Conservation (phyloP, 2,329 filamentous ascomycete genomes). For the Aureobasidium musti region DNA sequence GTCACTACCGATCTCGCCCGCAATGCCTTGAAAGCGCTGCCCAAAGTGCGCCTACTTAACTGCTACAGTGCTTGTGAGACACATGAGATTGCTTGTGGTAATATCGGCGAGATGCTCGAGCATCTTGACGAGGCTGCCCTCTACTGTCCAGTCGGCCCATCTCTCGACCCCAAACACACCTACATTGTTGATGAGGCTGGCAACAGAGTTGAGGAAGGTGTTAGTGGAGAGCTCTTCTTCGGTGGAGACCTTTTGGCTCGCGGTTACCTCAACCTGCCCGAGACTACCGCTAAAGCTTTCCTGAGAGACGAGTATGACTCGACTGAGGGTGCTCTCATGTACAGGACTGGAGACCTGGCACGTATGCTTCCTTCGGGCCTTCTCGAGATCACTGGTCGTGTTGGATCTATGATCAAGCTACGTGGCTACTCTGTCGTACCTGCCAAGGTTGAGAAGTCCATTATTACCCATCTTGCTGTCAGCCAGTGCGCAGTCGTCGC, state of each 20-base stretch:
- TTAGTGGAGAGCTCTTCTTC: slow-evolving; percentile 71
- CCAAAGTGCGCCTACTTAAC: slow-evolving; percentile 70
- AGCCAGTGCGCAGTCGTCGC: slow-evolving; percentile 70
- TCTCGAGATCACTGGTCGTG: slow-evolving; percentile 73
- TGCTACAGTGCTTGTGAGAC: slow-evolving; percentile 83
- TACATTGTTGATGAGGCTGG: slow-evolving; percentile 73
- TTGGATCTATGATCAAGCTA: slow-evolving; percentile 79
- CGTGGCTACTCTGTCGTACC: slow-evolving; percentile 77
- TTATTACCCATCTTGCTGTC: slow-evolving; percentile 69
- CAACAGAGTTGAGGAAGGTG: slow-evolving; percentile 62
- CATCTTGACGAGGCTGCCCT: slow-evolving; percentile 59
- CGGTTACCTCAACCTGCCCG: slow-evolving; percentile 77
- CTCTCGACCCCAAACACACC: slow-evolving; percentile 66
- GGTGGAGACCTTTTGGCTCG: slow-evolving; percentile 72
- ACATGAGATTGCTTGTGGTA: slow-evolving; percentile 75
- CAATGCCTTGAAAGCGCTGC: slow-evolving; percentile 66
- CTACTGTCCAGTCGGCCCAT: slow-evolving; percentile 73
- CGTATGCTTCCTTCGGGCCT: slow-evolving; percentile 66
- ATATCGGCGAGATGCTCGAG: slow-evolving; percentile 65
- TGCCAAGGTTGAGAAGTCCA: slow-evolving; percentile 72
- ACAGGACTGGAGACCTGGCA: slow-evolving; percentile 72
- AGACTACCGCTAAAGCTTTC: slow-evolving; percentile 74
- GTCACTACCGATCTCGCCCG: slow-evolving; percentile 75
- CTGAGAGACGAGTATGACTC: slow-evolving; percentile 64
- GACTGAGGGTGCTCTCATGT: slow-evolving; percentile 66